A percentile compares a stretch with the other conserved stretches of the same genome.
Evolutionary conservation across 441 rosid genomes (phyloP).

Genomic region (Bruguiera hainesii): DNA sequence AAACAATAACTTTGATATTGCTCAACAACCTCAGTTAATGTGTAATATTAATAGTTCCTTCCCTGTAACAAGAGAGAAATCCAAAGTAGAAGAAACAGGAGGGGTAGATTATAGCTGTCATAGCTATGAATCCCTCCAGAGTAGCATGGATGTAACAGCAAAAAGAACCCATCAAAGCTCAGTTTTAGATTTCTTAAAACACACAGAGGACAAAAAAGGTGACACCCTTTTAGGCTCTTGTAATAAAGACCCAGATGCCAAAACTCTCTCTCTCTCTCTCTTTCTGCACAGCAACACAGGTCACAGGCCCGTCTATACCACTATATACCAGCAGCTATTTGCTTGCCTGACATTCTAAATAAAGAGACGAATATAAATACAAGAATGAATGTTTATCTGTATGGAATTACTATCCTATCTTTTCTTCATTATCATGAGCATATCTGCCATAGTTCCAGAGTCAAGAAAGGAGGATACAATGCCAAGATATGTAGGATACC

Average conservation of each 20-base stretch:
- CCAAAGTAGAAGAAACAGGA: constrained; percentile 31
- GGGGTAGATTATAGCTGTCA: constrained; percentile 40
- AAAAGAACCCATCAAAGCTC: constrained; percentile 34
- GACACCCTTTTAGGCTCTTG: constrained; percentile 27
- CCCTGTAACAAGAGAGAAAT: constrained; percentile 33
- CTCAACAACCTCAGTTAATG: constrained; percentile 33
- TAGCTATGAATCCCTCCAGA: constrained; percentile 33
- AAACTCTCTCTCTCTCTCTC: neutral
- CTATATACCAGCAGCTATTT: neutral
- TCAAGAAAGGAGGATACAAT: neutral
- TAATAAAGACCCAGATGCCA: constrained; percentile 26
- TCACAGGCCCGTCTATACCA: constrained; percentile 35
- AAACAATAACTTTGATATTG: constrained; percentile 5
- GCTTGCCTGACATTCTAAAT: neutral
- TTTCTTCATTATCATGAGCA: neutral
- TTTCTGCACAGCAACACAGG: neutral
- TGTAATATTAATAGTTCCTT: constrained; percentile 24
- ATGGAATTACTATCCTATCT: neutral
- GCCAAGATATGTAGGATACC: constrained; percentile 4
- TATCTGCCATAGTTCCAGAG: neutral
- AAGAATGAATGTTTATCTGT: constrained; percentile 2
- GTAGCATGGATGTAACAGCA: constrained; percentile 27
- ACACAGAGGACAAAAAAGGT: constrained; percentile 19
- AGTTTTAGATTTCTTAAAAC: constrained; percentile 22
- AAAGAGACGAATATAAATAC: constrained; percentile 8